Evolutionary conservation across 495 filamentous ascomycete species (phyloP).

Genomic region (Penicillium turbatum): DNA sequence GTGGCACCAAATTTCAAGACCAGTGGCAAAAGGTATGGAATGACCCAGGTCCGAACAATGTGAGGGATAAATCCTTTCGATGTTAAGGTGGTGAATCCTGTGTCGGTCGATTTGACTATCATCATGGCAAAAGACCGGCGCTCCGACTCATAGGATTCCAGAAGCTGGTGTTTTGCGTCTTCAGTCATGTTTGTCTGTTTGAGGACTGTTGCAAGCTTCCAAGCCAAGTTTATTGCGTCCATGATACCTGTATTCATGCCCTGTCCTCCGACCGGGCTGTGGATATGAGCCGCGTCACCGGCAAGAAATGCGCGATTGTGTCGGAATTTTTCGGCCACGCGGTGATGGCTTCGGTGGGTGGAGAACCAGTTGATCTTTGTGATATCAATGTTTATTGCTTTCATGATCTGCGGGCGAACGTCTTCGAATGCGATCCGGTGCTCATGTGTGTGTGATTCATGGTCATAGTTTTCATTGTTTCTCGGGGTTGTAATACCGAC

Average conservation of each 20-base stretch:
- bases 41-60: constrained; percentile 28
- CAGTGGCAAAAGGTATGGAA: constrained; percentile 28
- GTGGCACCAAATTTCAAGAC: constrained; percentile 18
- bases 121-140: constrained; percentile 36
- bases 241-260: constrained; percentile 61
- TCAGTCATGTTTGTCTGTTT: constrained; percentile 27
- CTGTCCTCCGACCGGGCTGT: constrained; percentile 53
- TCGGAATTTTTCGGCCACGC: constrained; percentile 28
- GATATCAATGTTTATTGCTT: constrained; percentile 18
- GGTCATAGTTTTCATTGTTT: not conserved
- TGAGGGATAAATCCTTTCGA: constrained; percentile 19
- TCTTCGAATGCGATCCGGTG: constrained; percentile 29
- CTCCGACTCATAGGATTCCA: constrained; percentile 51
- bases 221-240: constrained; percentile 56
- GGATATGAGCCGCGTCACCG: constrained; percentile 52
- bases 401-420: constrained; percentile 20
- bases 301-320: constrained; percentile 32
- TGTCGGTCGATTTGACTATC: constrained; percentile 31
- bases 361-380: constrained; percentile 38
- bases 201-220: constrained; percentile 49
- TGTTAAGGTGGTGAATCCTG: constrained; percentile 26
- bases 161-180: constrained; percentile 34
- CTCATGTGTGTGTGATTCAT: not conserved
- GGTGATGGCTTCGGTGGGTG: constrained; percentile 33
- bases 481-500: constrained; percentile 16